A percentile compares a stretch with the other conserved stretches of the same genome.
Evolutionary conservation across 768 basidiomycete species (phyloP).

Genomic region (Xerocomus potaroensis): DNA sequence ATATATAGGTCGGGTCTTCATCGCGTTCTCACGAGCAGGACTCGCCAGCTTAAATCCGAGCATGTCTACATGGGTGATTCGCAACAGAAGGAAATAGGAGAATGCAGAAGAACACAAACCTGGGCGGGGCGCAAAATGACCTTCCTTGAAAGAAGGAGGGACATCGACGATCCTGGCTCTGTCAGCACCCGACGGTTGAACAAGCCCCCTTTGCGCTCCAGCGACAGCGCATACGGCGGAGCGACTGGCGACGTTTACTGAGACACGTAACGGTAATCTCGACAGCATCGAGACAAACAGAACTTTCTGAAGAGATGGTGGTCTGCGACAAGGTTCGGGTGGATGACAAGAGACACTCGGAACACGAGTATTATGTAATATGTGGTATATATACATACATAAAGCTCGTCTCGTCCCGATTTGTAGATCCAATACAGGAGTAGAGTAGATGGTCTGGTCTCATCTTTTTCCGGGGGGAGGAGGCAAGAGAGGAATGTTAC

Average conservation of each 20-base stretch:
- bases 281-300: slow-evolving; percentile 47
- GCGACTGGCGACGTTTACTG: slow-evolving; percentile 25
- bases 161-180: slow-evolving; percentile 80
- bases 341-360: slow-evolving; percentile 9
- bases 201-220: slow-evolving; percentile 52
- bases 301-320: slow-evolving; percentile 9
- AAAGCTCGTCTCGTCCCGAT: too few species aligned
- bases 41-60: slow-evolving; percentile 80
- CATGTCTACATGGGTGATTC: slow-evolving; percentile 59
- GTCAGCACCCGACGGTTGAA: slow-evolving; percentile 80
- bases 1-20: slow-evolving; percentile 85
- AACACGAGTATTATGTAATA: slow-evolving; percentile 20
- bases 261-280: slow-evolving; percentile 42
- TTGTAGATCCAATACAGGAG: too few species aligned
- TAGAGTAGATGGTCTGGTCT: too few species aligned
- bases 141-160: slow-evolving; percentile 67
- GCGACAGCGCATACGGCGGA: slow-evolving; percentile 19
- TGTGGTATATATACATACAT: neutral
- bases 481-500: slow-evolving; percentile 67
- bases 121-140: slow-evolving; percentile 63
- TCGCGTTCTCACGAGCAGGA: slow-evolving; percentile 52
- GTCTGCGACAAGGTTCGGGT: slow-evolving; percentile 6
- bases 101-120: slow-evolving; percentile 39
- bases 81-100: neutral
- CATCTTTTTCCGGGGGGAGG: slow-evolving; percentile 70